Conservation (phyloP, 1,284 basidiomycete species). For the Irpex sp. region DNA sequence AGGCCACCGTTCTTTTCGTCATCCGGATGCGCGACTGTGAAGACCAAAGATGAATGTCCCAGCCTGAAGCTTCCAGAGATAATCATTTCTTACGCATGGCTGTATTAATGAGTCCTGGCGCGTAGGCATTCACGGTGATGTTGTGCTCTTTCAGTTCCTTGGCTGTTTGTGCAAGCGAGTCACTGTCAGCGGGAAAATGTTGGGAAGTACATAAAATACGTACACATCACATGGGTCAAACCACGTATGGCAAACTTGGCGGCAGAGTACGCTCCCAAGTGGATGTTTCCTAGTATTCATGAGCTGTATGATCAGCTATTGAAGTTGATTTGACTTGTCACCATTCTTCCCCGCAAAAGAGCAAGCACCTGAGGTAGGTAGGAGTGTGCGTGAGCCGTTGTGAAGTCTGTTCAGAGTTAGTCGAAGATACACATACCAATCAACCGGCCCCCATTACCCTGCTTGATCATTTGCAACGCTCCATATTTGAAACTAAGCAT, state of each 20-base stretch:
- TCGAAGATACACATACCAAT: constrained; percentile 16
- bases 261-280: constrained; percentile 14
- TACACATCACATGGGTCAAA: constrained; percentile 21
- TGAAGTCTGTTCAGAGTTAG: not conserved
- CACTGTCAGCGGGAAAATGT: not conserved
- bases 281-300: not conserved
- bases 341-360: not conserved
- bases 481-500: constrained; percentile 30
- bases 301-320: not conserved
- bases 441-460: constrained; percentile 27
- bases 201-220: not conserved
- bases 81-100: constrained; percentile 11
- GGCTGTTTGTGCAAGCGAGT: constrained; percentile 1
- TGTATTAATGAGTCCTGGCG: constrained; percentile 16
- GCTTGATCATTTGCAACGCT: constrained; percentile 26
- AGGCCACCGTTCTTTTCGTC: not conserved
- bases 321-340: not conserved
- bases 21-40: not conserved
- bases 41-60: too few species aligned
- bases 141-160: constrained; percentile 13
- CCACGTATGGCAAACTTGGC: constrained; percentile 28
- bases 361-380: not conserved
- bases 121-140: constrained; percentile 20
- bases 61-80: too few species aligned
- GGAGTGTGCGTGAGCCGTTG: not conserved